Base-by-base conservation (phyloP, 345 rosid genomes). In the Cardamine occulta region DNA sequence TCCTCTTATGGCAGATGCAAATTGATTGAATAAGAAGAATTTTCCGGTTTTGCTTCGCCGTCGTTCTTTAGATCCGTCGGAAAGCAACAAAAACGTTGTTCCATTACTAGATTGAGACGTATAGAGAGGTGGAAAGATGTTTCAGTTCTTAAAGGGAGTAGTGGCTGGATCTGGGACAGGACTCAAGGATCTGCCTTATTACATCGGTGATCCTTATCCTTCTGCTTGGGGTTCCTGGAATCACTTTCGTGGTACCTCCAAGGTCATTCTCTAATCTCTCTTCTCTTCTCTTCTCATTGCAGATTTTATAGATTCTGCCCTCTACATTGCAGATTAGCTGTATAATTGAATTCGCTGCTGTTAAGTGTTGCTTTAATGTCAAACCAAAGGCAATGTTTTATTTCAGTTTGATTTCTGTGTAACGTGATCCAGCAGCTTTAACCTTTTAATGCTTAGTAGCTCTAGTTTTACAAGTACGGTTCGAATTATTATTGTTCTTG, bases 171-270 rank as follows among this genome's bases (percentile, higher is more conserved):
- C 99, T 68, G 97, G 96, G 13, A 65, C 99, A 11, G 99, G 97
- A 12, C 82, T 90, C 44, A 95, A 92, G 83, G 98, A 95, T 90
- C 94, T 95, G 29, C 99, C 99, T 35, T 95, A 91, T 79, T 88
- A 83, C 82, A 87, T 95, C 32, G 97, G 93, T 62, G 98, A 90
- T 44, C 96, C 97, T 79, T 90, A 88, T 47, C 85, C 92, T 67
- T 81, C 96, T 40, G 89, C 98, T 63, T 95, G 98, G 98, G 98
- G 96, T 66, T 90, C 97, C 17, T 95, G 99, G 98, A 74, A 87
- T 70, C 99, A 95, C 79, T 85, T 80, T 73, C 97, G 91, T 35
- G 99, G 99, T 74, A 90, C 90, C 73, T 90, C 97, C 80, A 92
- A 89, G 92, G 97, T 85, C n/a, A 42, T 55, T 40, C 28, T 49